Percentiles rank a stretch among this genome's conserved stretches.
Conservation (phyloP, 129 eudicot genomes). For the Cynara cardunculus region DNA sequence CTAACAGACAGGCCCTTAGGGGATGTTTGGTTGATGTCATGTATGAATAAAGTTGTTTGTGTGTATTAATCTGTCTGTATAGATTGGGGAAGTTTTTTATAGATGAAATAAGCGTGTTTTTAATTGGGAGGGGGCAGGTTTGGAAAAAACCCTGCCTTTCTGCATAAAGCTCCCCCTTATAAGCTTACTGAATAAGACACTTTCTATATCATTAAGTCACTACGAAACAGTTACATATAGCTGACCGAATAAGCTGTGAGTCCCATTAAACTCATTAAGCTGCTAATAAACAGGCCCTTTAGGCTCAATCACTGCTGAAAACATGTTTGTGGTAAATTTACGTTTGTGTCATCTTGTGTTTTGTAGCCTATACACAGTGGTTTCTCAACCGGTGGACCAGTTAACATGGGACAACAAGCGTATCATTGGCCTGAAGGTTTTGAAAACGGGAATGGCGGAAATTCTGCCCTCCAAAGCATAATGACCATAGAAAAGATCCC, state of each 20-base stretch:
- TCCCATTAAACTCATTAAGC: too few relatives aligned
- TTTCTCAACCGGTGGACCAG: slow-evolving; percentile 8
- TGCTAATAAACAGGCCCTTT: too few relatives aligned
- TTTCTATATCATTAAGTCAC: too few relatives aligned
- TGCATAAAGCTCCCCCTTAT: not conserved
- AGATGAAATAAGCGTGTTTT: too few relatives aligned
- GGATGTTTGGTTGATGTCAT: too few relatives aligned
- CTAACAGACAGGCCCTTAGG: not conserved
- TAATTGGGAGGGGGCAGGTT: not conserved
- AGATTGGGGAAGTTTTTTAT: too few relatives aligned
- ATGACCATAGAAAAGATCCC: not conserved
- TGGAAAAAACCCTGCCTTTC: not conserved
- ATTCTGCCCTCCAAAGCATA: not conserved
- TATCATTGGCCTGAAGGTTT: not conserved
- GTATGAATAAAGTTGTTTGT: too few relatives aligned
- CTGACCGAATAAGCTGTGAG: too few relatives aligned
- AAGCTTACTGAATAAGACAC: not conserved
- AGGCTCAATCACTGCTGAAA: not conserved
- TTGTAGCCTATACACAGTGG: not conserved
- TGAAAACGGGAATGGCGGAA: not conserved
- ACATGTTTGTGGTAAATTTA: not conserved
- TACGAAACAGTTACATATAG: too few relatives aligned
- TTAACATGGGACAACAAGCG: not conserved
- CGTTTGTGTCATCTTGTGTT: not conserved
- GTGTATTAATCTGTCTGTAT: too few relatives aligned